A percentile compares a stretch with the other conserved stretches of the same genome.
Conservation (phyloP, 2,329 filamentous ascomycete species). For the Pseudocercospora cruenta region DNA sequence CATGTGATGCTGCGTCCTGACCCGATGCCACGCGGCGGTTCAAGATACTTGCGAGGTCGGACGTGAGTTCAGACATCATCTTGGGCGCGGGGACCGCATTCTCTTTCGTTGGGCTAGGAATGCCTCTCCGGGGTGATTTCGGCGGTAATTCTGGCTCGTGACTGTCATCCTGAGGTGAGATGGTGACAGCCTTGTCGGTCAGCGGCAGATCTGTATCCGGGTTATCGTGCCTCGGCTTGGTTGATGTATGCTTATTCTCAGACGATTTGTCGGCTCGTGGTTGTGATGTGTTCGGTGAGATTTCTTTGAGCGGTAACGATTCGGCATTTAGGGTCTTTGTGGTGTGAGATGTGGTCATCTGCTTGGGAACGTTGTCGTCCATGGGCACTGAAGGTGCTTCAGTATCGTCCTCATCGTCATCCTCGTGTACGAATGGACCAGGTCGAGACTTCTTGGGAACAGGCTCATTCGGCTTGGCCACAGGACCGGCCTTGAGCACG, state of each 20-base stretch:
- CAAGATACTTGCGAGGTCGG: slow-evolving; percentile 31
- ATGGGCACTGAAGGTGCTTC: not conserved
- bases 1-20: slow-evolving; percentile 11
- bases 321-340: slow-evolving; percentile 8
- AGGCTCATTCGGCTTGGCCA: not conserved
- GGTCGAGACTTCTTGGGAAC: slow-evolving; percentile 12
- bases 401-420: slow-evolving; percentile 35
- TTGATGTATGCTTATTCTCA: not conserved
- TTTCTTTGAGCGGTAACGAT: slow-evolving; percentile 31
- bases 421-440: slow-evolving; percentile 36
- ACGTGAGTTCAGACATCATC: slow-evolving; percentile 25
- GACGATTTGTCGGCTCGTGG: slow-evolving; percentile 3
- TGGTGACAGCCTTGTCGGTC: not conserved
- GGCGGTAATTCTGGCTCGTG: slow-evolving; percentile 8
- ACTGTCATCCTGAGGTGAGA: slow-evolving; percentile 9
- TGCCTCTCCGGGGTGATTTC: slow-evolving; percentile 4
- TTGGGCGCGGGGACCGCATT: slow-evolving; percentile 10
- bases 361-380: not conserved
- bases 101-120: slow-evolving; percentile 17
- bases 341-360: not conserved
- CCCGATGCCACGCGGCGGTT: slow-evolving; percentile 22
- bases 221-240: slow-evolving; percentile 5
- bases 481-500: slow-evolving; percentile 26
- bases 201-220: slow-evolving; percentile 17
- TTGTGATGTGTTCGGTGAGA: slow-evolving; percentile 35